Percentiles rank a stretch among this genome's conserved stretches.
These are phyloP conservation scores for Cordyceps fumosorosea DNA, from an alignment of 2,329 filamentous ascomycete genomes.

Conservation along the genomic window DNA sequence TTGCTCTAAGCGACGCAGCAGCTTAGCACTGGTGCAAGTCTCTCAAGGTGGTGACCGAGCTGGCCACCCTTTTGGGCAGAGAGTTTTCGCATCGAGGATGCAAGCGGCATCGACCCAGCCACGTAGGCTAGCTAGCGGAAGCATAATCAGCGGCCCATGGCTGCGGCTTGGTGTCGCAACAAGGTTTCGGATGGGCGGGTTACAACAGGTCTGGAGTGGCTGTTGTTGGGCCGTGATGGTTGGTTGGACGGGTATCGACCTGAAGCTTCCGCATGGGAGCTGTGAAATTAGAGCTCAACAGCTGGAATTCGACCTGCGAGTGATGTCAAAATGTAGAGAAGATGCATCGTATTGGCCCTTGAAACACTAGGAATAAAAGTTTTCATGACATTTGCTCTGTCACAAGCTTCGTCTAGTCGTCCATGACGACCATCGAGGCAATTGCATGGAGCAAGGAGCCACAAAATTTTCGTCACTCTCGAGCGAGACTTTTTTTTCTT, in stretches of 20 bases:
- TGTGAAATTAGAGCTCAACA: not conserved
- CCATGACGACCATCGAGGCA: conserved; percentile 7
- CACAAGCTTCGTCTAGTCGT: not conserved
- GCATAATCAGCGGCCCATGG: not conserved
- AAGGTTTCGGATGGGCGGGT: conserved; percentile 5
- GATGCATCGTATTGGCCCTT: not conserved
- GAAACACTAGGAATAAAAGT: not conserved
- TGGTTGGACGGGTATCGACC: not conserved
- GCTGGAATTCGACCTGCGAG: not conserved
- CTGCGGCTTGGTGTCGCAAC: not conserved
- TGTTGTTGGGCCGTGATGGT: not conserved
- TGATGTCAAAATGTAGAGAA: not conserved
- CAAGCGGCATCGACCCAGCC: not conserved
- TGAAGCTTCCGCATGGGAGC: no score
- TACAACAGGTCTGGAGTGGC: not conserved
- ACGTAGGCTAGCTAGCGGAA: not conserved
- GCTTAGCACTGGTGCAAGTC: not conserved
- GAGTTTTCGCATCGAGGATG: not conserved
- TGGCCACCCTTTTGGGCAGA: not conserved
- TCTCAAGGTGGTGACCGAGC: conserved; percentile 1
- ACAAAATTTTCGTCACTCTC: conserved; percentile 10
- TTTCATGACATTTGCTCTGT: not conserved
- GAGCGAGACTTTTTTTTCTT: not conserved
- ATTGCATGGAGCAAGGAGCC: not conserved
- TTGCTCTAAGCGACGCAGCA: no score